phyloP scores from a whole-genome alignment of 306 rosid species.

The Glycine soja region DNA sequence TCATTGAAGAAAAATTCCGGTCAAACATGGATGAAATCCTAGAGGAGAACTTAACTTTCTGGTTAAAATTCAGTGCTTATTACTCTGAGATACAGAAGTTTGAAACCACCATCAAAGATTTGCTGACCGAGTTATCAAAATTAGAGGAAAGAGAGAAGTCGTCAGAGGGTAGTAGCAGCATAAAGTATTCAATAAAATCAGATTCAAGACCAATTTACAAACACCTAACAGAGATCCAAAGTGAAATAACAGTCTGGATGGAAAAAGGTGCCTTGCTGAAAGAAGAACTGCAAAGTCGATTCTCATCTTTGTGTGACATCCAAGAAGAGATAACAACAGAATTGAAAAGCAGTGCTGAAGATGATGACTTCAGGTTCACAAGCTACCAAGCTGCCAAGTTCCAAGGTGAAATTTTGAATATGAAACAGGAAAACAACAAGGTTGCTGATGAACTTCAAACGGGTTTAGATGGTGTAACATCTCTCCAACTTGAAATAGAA shows the following conservation, averaged over 20 bases:
- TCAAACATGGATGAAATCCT: slow-evolving; percentile 75
- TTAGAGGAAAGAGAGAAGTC: slow-evolving; percentile 58
- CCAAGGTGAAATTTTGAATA: slow-evolving; percentile 94
- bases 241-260: slow-evolving; percentile 73
- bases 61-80: slow-evolving; percentile 83
- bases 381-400: slow-evolving; percentile 98
- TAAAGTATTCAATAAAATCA: slow-evolving; percentile 56
- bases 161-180: slow-evolving; percentile 54
- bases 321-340: slow-evolving; percentile 89
- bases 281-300: slow-evolving; percentile 74
- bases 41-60: slow-evolving; percentile 88
- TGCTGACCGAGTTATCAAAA: slow-evolving; percentile 63
- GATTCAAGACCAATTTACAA: slow-evolving; percentile 85
- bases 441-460: slow-evolving; percentile 86
- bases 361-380: slow-evolving; percentile 84
- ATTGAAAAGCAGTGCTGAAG: slow-evolving; percentile 86
- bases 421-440: slow-evolving; percentile 95
- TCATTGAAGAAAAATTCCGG: slow-evolving; percentile 75
- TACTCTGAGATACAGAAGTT: slow-evolving; percentile 77
- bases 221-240: slow-evolving; percentile 85
- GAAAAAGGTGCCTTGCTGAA: slow-evolving; percentile 62
- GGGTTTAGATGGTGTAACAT: slow-evolving; percentile 68
- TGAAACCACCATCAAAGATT: slow-evolving; percentile 69
- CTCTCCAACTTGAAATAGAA: slow-evolving; percentile 72
- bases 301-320: slow-evolving; percentile 75